These are phyloP conservation scores for Epichloe bromicola DNA, from an alignment of 2,329 filamentous ascomycete species.

Conservation along the genomic window DNA sequence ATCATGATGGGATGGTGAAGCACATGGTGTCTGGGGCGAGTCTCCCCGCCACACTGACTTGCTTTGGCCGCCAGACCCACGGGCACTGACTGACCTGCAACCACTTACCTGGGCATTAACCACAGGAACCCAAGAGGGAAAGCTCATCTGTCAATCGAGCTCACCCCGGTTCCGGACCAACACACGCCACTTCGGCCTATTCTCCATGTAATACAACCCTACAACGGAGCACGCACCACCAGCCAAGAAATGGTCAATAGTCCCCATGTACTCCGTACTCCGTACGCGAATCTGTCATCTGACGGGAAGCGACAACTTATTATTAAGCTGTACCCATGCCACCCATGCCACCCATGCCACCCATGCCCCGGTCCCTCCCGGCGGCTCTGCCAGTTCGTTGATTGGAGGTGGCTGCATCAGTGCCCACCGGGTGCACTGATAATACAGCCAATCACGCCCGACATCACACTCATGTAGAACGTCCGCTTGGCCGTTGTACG, in stretches of 20 bases:
- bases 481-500: background rate
- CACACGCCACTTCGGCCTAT: no score
- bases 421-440: background rate
- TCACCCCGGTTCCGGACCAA: background rate
- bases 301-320: background rate
- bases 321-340: background rate
- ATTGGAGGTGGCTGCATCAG: slow-evolving; percentile 1
- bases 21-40: slow-evolving; percentile 1
- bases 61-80: background rate
- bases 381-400: slow-evolving; percentile 4
- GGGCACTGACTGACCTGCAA: background rate
- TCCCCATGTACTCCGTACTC: no score
- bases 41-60: background rate
- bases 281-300: background rate
- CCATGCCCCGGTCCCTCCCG: background rate
- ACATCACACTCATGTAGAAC: background rate
- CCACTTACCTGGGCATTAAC: background rate
- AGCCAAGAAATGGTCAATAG: background rate
- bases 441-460: background rate
- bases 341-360: background rate
- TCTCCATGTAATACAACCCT: background rate
- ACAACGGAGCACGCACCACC: background rate
- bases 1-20: background rate
- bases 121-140: no score
- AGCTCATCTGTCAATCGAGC: background rate